Conservation (phyloP, 2,329 filamentous ascomycete species). For the Diaporthe longicolla region DNA sequence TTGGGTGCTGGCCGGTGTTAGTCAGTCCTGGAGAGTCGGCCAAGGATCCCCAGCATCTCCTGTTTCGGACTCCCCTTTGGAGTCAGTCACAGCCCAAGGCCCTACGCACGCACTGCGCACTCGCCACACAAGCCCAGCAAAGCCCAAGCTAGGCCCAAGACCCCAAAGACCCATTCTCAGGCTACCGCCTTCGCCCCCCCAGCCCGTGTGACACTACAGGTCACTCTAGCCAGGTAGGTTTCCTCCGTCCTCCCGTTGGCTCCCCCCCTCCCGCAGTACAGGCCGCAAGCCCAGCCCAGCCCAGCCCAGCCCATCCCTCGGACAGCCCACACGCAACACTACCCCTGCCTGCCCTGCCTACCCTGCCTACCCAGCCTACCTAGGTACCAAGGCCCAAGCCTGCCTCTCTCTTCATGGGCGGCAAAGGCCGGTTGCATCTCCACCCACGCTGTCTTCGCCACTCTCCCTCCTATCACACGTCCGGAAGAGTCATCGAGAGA, state of each 20-base stretch:
- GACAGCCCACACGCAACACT: slow-evolving; percentile 18
- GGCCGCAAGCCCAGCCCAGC: slow-evolving; percentile 36
- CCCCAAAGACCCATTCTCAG: slow-evolving; percentile 49
- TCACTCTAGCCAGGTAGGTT: slow-evolving; percentile 36
- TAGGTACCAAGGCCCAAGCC: slow-evolving; percentile 32
- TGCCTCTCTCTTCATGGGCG: slow-evolving; percentile 36
- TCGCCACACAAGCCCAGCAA: slow-evolving; percentile 27
- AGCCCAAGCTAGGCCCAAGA: slow-evolving; percentile 47
- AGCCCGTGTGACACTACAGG: slow-evolving; percentile 49
- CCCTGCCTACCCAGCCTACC: slow-evolving; percentile 29
- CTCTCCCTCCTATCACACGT: slow-evolving; percentile 41
- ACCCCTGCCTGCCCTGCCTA: slow-evolving; percentile 4
- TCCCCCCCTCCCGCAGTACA: slow-evolving; percentile 15
- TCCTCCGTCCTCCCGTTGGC: slow-evolving; percentile 32
- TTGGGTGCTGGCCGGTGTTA: slow-evolving; percentile 37
- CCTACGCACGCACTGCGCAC: slow-evolving; percentile 26
- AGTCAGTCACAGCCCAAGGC: slow-evolving; percentile 36
- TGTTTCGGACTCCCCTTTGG: slow-evolving; percentile 39
- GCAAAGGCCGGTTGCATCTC: slow-evolving; percentile 41
- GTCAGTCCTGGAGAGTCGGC: slow-evolving; percentile 31
- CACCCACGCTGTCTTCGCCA: slow-evolving; percentile 41
- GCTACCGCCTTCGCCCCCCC: slow-evolving; percentile 46
- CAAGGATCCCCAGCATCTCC: slow-evolving; percentile 38
- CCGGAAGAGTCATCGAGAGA: slow-evolving; percentile 48
- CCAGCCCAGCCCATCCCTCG: slow-evolving; percentile 34